Evolutionary conservation across 1,284 basidiomycete genomes (phyloP), one percentile per base, ranked within the genome.

Genomic region (Inonotus obliquus): DNA sequence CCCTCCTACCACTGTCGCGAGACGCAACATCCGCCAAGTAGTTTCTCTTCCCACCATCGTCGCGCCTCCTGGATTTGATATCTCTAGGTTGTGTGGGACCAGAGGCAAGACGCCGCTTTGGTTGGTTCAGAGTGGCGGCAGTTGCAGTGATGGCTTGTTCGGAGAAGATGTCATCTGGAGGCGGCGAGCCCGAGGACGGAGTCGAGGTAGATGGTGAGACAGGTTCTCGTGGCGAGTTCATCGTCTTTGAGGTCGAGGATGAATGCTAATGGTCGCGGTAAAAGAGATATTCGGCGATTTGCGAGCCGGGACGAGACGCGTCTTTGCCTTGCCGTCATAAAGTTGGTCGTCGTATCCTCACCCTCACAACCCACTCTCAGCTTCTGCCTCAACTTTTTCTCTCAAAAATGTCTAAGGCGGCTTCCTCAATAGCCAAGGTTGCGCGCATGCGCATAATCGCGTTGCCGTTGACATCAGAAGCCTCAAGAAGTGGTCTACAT

Each of bases 141-240:
- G 17, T 7, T 13, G 21, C 7, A 25, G 60, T 25, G 39, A 7
- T 37, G 49, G 61, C 37, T 17, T 17, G 57, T 32, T 23, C 48
- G 35, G 38, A 23, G 14, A 53, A 19, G 32, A 25, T 35, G 25
- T 66, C 65, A 35, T 67, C 65, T 38, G 65, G 65, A n/a, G 65
- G 54, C 4, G 66, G 66, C 9, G 66, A 64, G 27, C 63, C 65
- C 17, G 66, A 67, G 13, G 65, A 65, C 25, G 60, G 62, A 17
- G 65, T 65, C 32, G 66, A 67, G 6, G 66, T 60, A 4, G 64
- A 65, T 14, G 66, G 66, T 11, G 66, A 67, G 44, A 63, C 65
- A 4, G 63, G 62, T 44, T 67, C 65, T 35, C 23, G 65, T 37
- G 65, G 65, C 25, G 65, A 67, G 62, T 67, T 63, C 65, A 67